A percentile compares a stretch with the other conserved stretches of the same genome.
These are phyloP conservation scores for Trichoderma atrobrunneum DNA, from an alignment of 2,329 filamentous ascomycete genomes.

Conservation along the genomic window DNA sequence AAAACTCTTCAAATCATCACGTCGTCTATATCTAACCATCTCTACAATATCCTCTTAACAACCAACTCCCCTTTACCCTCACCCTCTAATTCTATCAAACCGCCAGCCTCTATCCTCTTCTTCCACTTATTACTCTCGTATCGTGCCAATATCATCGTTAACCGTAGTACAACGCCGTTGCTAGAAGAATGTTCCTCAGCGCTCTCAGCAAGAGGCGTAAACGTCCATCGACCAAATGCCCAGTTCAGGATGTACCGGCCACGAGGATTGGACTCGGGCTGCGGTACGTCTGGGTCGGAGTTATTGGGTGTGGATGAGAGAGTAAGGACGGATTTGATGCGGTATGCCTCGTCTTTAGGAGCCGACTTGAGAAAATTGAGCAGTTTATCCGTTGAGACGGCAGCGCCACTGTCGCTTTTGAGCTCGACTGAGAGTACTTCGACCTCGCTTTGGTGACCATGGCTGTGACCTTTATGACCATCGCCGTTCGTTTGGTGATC, in stretches of 20 bases:
- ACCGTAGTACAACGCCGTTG: conserved; percentile 56
- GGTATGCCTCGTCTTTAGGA: conserved; percentile 90
- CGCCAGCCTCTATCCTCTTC: conserved; percentile 63
- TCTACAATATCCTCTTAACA: conserved; percentile 50
- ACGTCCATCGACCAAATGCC: conserved; percentile 96
- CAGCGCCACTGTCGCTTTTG: conserved; percentile 38
- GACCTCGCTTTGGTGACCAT: conserved; percentile 75
- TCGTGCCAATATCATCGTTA: conserved; percentile 73
- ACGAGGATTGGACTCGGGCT: conserved; percentile 31
- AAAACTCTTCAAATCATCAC: conserved; percentile 4
- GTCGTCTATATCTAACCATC: not conserved
- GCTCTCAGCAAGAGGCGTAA: conserved; percentile 56
- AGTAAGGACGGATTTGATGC: conserved; percentile 74
- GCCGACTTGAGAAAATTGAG: conserved; percentile 66
- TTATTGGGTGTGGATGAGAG: conserved; percentile 46
- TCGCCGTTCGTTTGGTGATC: conserved; percentile 34
- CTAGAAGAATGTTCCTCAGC: conserved; percentile 54
- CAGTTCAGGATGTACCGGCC: conserved; percentile 88
- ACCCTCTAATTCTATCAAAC: conserved; percentile 50
- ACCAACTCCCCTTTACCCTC: conserved; percentile 46
- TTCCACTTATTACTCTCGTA: conserved; percentile 76
- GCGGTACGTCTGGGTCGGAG: conserved; percentile 49
- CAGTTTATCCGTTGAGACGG: conserved; percentile 60
- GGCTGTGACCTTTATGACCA: conserved; percentile 33
- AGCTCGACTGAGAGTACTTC: conserved; percentile 86